phyloP scores from a whole-genome alignment of 345 rosid genomes.

The Reutealis trisperma region DNA sequence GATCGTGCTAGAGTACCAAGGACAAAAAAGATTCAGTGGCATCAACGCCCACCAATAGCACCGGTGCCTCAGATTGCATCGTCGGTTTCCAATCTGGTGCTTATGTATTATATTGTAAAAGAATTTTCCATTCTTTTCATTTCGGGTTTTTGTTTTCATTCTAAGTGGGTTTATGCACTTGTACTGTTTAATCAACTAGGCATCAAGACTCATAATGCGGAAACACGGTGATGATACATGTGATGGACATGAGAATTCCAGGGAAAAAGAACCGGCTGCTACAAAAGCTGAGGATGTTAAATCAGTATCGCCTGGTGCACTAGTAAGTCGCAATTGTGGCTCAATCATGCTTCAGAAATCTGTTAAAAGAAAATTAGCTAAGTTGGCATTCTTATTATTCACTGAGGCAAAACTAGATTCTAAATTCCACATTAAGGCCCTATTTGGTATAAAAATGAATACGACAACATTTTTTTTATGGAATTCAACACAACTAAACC shows the following conservation, averaged over 20 bases:
- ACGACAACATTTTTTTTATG: too few species aligned
- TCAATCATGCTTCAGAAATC: neutral
- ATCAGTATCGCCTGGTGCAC: conserved; percentile 45
- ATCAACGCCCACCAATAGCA: conserved; percentile 50
- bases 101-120: conserved; percentile 29
- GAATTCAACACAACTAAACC: too few species aligned
- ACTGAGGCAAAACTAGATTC: conserved; percentile 27
- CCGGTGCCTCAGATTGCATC: conserved; percentile 57
- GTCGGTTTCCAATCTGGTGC: conserved; percentile 81
- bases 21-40: conserved; percentile 58
- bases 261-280: conserved; percentile 38
- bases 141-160: conserved; percentile 13
- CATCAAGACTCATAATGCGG: conserved; percentile 49
- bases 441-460: too few species aligned
- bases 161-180: conserved; percentile 17
- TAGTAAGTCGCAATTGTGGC: conserved; percentile 43
- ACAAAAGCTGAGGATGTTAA: conserved; percentile 32
- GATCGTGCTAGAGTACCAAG: conserved; percentile 35
- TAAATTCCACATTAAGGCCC: conserved; percentile 6
- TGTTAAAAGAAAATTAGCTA: conserved; percentile 9
- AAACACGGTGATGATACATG: conserved; percentile 43
- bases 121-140: neutral
- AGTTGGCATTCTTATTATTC: conserved; percentile 1
- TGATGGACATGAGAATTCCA: conserved; percentile 25
- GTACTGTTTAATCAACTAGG: conserved; percentile 43